Conservation (phyloP, 148 eudicot species). For the Spergularia marina region DNA sequence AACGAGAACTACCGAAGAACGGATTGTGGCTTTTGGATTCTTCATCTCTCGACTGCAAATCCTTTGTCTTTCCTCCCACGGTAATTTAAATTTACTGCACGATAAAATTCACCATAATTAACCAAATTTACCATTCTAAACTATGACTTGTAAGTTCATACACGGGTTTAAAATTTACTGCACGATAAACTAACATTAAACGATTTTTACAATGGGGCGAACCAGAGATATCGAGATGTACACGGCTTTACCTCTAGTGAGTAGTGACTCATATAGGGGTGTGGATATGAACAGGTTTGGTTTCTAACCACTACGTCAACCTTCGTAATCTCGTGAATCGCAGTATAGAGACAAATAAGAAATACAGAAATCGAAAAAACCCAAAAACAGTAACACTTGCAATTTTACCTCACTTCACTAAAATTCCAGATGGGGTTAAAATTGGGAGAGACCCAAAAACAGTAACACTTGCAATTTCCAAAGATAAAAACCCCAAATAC, state of each 20-base stretch:
- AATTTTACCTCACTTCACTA: too few species aligned
- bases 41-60: slow-evolving; percentile 45
- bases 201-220: too few species aligned
- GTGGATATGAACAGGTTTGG: too few species aligned
- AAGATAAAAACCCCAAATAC: background rate
- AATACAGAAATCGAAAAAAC: background rate
- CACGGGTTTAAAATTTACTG: too few species aligned
- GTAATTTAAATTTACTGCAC: slow-evolving; percentile 33
- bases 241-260: too few species aligned
- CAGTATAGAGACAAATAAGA: background rate
- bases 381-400: background rate
- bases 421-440: background rate
- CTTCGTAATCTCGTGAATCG: too few species aligned
- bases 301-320: too few species aligned
- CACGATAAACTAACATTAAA: too few species aligned
- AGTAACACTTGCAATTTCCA: background rate
- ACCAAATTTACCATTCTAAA: too few species aligned
- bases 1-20: background rate
- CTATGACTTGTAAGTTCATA: too few species aligned
- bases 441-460: background rate
- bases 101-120: background rate
- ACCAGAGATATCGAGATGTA: too few species aligned
- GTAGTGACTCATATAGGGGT: too few species aligned
- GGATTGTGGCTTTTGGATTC: background rate
- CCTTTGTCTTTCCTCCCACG: slow-evolving; percentile 41